phyloP scores from a whole-genome alignment of 352 stramenopile species.

The Phytophthora fragariae region DNA sequence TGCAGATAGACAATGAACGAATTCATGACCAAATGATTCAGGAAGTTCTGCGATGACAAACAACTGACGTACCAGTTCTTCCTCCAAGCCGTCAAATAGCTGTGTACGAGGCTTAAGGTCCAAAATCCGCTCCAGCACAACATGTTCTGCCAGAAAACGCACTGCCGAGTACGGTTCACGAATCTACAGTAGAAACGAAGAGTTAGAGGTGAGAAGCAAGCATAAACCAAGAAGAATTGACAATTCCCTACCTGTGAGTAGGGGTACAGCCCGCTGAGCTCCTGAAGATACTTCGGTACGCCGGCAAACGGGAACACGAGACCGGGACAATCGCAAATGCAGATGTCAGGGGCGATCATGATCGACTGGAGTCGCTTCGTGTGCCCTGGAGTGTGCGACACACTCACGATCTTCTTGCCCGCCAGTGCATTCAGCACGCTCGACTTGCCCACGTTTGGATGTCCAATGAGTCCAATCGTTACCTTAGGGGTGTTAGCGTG shows the following conservation, averaged over 20 bases:
- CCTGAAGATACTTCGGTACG: slow-evolving; percentile 85
- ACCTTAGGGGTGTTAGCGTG: slow-evolving; percentile 63
- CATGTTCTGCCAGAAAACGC: slow-evolving; percentile 83
- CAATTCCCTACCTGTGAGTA: slow-evolving; percentile 74
- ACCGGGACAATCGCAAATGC: slow-evolving; percentile 87
- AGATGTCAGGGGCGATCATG: slow-evolving; percentile 84
- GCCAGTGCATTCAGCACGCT: slow-evolving; percentile 88
- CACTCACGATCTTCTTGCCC: slow-evolving; percentile 89
- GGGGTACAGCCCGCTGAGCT: slow-evolving; percentile 84
- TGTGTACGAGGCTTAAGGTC: slow-evolving; percentile 78
- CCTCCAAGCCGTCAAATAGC: slow-evolving; percentile 78
- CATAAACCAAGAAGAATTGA: neutral
- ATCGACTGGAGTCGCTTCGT: slow-evolving; percentile 90
- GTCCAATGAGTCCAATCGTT: slow-evolving; percentile 89
- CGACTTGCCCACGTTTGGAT: slow-evolving; percentile 91
- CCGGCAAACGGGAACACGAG: slow-evolving; percentile 87
- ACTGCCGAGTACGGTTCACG: slow-evolving; percentile 90
- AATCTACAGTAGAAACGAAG: slow-evolving; percentile 53
- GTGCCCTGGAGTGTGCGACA: slow-evolving; percentile 87
- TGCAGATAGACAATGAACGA: slow-evolving; percentile 24
- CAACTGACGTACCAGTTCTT: slow-evolving; percentile 61
- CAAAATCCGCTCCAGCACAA: slow-evolving; percentile 74
- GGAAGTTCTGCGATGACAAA: slow-evolving; percentile 2
- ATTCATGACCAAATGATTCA: slow-evolving; percentile 2
- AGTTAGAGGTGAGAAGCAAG: slow-evolving; percentile 1